Percentiles rank a stretch among this genome's conserved stretches.
Conservation (phyloP, 2,329 filamentous ascomycete genomes). For the Eurotiales sp. region DNA sequence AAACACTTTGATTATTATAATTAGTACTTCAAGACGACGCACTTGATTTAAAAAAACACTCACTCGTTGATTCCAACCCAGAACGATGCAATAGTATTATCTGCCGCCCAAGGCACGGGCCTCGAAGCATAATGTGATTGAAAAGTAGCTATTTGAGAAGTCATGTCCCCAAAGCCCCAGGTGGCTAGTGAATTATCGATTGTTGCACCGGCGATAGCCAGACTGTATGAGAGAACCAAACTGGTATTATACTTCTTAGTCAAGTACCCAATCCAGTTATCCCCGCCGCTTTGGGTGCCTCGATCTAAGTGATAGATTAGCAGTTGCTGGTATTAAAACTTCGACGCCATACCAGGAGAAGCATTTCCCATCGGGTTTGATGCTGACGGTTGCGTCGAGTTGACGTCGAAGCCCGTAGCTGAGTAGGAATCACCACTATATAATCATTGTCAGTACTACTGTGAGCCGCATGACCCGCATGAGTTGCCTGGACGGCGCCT, state of each 20-base stretch:
- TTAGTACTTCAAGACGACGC: neutral
- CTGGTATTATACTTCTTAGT: constrained; percentile 9
- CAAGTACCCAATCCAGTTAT: constrained; percentile 13
- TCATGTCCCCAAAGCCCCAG: constrained; percentile 14
- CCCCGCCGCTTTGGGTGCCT: constrained; percentile 13
- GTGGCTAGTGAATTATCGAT: constrained; percentile 14
- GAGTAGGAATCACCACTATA: constrained; percentile 14
- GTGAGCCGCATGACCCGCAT: too few species aligned
- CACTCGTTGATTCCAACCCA: constrained; percentile 15
- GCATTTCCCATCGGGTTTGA: constrained; percentile 14
- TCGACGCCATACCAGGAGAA: constrained; percentile 3
- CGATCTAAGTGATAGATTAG: constrained; percentile 7
- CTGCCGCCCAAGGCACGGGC: constrained; percentile 10
- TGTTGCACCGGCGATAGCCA: constrained; percentile 9
- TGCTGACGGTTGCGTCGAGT: constrained; percentile 9
- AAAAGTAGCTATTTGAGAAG: constrained; percentile 12
- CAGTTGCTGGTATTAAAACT: neutral
- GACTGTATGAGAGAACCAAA: constrained; percentile 9
- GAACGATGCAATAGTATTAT: constrained; percentile 12
- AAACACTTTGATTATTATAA: constrained; percentile 10
- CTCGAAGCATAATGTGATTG: constrained; percentile 13
- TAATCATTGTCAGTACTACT: neutral
- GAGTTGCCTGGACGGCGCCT: neutral
- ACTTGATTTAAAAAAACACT: neutral
- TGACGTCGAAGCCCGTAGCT: constrained; percentile 8